Conservation (phyloP, 2,329 filamentous ascomycete species). For the Nigrospora oryzae region DNA sequence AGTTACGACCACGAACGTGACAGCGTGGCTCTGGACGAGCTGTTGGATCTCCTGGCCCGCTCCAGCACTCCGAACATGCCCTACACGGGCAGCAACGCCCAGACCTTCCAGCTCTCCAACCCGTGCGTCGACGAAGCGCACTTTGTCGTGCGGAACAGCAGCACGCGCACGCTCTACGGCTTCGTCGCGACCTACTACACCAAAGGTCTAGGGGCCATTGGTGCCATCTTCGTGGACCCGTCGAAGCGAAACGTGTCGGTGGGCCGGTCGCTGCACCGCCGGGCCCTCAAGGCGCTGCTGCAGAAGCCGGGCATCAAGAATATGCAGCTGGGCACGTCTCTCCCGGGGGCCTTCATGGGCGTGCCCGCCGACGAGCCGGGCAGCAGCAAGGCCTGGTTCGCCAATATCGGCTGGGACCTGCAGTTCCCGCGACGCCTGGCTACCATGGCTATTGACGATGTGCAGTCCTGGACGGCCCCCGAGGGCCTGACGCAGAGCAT, state of each 20-base stretch:
- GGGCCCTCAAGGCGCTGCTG: conserved; percentile 66
- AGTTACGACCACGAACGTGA: conserved; percentile 77
- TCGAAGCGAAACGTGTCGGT: conserved; percentile 80
- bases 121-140: conserved; percentile 70
- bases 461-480: conserved; percentile 66
- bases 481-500: conserved; percentile 69
- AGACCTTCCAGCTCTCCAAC: conserved; percentile 67
- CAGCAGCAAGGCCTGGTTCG: conserved; percentile 66
- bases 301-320: conserved; percentile 67
- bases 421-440: conserved; percentile 46
- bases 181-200: conserved; percentile 87
- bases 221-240: conserved; percentile 84
- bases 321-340: conserved; percentile 71
- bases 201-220: conserved; percentile 65
- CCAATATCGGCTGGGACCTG: conserved; percentile 81
- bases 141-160: conserved; percentile 90
- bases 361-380: conserved; percentile 56
- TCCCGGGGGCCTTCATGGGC: conserved; percentile 81
- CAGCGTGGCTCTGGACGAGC: conserved; percentile 60
- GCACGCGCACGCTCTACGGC: conserved; percentile 81
- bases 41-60: conserved; percentile 64
- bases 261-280: conserved; percentile 78
- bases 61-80: conserved; percentile 57
- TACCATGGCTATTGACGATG: conserved; percentile 66
- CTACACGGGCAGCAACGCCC: conserved; percentile 63